These are phyloP conservation scores for Gryganskiella cystojenkinii DNA, from an alignment of 192 early-diverging fungal genomes.

Conservation along the genomic window DNA sequence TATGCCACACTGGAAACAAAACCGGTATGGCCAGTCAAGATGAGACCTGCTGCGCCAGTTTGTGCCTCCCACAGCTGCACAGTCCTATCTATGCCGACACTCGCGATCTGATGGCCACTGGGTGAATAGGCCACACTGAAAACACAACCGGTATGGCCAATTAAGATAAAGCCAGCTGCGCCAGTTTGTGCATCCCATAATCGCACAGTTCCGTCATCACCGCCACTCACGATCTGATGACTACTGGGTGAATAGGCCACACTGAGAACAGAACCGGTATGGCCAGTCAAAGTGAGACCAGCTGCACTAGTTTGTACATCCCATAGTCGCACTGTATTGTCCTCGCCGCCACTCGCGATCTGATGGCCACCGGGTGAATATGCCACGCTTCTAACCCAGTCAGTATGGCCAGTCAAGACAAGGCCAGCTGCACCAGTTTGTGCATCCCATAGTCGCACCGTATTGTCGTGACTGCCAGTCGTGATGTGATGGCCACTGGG, in stretches of 20 bases:
- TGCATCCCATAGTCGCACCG: constrained; percentile 4
- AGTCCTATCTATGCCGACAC: no score
- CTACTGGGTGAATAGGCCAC: constrained; percentile 12
- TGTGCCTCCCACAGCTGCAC: no score
- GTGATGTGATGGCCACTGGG: constrained; percentile 6
- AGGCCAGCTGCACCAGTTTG: constrained; percentile 4
- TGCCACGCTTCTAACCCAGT: neutral
- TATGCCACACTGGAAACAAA: no score
- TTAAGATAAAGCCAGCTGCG: neutral
- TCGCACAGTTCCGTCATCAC: no score
- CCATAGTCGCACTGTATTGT: constrained; percentile 9
- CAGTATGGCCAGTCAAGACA: neutral
- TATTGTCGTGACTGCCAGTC: constrained; percentile 2
- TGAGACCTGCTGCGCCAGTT: no score
- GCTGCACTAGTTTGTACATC: neutral
- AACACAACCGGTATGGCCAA: neutral
- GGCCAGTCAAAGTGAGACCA: neutral
- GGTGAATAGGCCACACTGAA: neutral
- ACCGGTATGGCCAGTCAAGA: no score
- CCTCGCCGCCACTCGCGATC: constrained; percentile 4
- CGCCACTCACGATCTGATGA: no score
- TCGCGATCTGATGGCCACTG: no score
- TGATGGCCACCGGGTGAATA: constrained; percentile 1
- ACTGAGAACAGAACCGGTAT: neutral
- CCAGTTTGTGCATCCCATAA: neutral